Percentiles rank a stretch among this genome's conserved stretches.
Evolutionary conservation across 805 yeast genomes (phyloP).

Genomic region (Hagleromyces aurorensis): DNA sequence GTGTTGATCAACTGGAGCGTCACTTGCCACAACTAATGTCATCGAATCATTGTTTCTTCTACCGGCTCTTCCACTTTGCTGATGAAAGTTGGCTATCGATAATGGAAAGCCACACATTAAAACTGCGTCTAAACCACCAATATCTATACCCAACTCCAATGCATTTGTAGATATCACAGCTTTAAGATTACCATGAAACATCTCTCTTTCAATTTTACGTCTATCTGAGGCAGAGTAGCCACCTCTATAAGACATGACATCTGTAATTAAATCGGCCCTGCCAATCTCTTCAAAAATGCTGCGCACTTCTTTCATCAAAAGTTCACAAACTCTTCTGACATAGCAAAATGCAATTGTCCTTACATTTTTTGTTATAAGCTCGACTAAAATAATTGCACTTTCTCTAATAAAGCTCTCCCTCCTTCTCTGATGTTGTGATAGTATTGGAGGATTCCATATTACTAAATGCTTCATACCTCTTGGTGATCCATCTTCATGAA

Average conservation of each 20-base stretch:
- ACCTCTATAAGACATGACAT: conserved; percentile 89
- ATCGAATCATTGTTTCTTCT: conserved; percentile 78
- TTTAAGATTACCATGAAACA: conserved; percentile 78
- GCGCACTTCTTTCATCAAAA: conserved; percentile 76
- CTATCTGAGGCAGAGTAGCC: conserved; percentile 87
- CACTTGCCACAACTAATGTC: conserved; percentile 76
- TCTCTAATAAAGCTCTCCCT: conserved; percentile 67
- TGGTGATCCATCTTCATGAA: conserved; percentile 83
- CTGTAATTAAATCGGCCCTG: conserved; percentile 41
- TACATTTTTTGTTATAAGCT: conserved; percentile 53
- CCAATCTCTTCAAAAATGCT: conserved; percentile 39
- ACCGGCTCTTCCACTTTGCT: conserved; percentile 97
- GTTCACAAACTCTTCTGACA: conserved; percentile 78
- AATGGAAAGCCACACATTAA: conserved; percentile 88
- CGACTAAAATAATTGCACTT: conserved; percentile 65
- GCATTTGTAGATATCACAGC: conserved; percentile 96
- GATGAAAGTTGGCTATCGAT: conserved; percentile 80
- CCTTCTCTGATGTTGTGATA: conserved; percentile 45
- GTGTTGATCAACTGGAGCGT: conserved; percentile 79
- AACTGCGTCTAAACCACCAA: conserved; percentile 88
- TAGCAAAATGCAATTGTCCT: conserved; percentile 88
- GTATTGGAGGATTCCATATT: conserved; percentile 80
- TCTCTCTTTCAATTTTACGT: conserved; percentile 76
- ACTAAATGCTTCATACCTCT: conserved; percentile 66
- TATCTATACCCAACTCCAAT: conserved; percentile 89